These are phyloP conservation scores for Wickerhamiella infanticola DNA, from an alignment of 1,139 yeast genomes.

Conservation along the genomic window DNA sequence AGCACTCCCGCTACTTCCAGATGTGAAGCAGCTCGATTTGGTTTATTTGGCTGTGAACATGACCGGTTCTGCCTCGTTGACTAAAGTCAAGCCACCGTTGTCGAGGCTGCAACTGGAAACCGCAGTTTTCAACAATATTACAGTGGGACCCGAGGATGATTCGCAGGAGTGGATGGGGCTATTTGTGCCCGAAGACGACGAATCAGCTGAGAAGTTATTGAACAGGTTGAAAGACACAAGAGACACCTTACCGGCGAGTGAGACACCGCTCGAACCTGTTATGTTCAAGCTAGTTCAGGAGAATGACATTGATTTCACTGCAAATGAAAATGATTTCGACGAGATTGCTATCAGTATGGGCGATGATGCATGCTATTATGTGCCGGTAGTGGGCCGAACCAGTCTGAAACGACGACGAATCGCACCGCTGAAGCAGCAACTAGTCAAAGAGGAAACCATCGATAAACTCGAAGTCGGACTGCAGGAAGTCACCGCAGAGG, in stretches of 20 bases:
- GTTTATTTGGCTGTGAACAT: conserved; percentile 57
- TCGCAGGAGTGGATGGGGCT: conserved; percentile 58
- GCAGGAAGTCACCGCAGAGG: conserved; percentile 61
- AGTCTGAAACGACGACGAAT: conserved; percentile 76
- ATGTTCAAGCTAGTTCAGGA: conserved; percentile 43
- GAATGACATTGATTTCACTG: conserved; percentile 57
- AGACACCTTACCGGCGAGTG: conserved; percentile 28
- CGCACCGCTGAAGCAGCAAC: conserved; percentile 35
- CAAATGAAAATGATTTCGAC: conserved; percentile 33
- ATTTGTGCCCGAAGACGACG: conserved; percentile 37
- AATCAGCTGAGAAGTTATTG: conserved; percentile 21
- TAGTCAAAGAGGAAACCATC: conserved; percentile 28
- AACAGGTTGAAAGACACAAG: conserved; percentile 18
- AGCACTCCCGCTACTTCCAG: conserved; percentile 77
- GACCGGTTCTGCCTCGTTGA: conserved; percentile 59
- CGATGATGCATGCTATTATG: conserved; percentile 43
- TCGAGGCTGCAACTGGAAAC: conserved; percentile 37
- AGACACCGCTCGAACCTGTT: conserved; percentile 25
- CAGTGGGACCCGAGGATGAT: conserved; percentile 58
- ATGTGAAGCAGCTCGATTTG: conserved; percentile 75
- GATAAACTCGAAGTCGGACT: conserved; percentile 45
- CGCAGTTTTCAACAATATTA: conserved; percentile 60
- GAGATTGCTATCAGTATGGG: conserved; percentile 42
- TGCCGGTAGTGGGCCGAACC: conserved; percentile 63
- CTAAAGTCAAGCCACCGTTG: conserved; percentile 25